Base-by-base conservation (phyloP, 768 basidiomycete genomes). In the Auriscalpium microsporum region DNA sequence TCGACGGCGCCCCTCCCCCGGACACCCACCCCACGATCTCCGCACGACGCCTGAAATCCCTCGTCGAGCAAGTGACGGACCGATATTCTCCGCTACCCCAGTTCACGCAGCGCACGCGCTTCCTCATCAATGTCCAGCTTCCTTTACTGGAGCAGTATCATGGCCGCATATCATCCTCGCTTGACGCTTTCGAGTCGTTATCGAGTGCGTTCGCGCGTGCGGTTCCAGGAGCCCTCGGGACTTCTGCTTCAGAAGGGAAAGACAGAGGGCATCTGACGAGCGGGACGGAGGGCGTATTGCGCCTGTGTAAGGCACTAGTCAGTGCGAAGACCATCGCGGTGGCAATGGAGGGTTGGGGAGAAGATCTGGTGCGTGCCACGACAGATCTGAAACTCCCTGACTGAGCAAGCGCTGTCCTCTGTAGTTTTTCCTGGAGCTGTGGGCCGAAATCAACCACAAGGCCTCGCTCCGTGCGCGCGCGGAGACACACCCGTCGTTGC, bases 161-260 rank as follows among this genome's bases (percentile, higher is more conserved):
- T 58, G 70, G 73, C 9, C 84, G 94, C 17, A 84, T 99, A 67
- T 76, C 81, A 1, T 81, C 86, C 9, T 92, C 94, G 9, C 72
- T 97, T 23, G 93, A 97, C 63, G 95, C 94, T 0, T 97, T 97
- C 62, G 96, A 98, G 69, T 87, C 86, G 1, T 75, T 96, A 6
- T 91, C 93, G 1, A 92, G 89, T 34, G 80, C 86, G 0, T 83
- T 99, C 60, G 82, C 94, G 44, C 86, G 92, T 13, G 87, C 87
- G 4, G 94, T 98, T 1, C 96, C 96, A 1, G 96, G 96, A 16
- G 92, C 92, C 0, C 76, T 98, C 42, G 78, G 81, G n/a, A 72
- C 75, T 33, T 67, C 73, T 34, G 71, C 77, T 56, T 73, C 73
- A 50, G 72, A 74, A 40, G 67, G 69, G 35, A 72, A 73, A 51